These are phyloP conservation scores for Naegleria gruberi DNA, from an alignment of 208 protist genomes.

Conservation along the genomic window DNA sequence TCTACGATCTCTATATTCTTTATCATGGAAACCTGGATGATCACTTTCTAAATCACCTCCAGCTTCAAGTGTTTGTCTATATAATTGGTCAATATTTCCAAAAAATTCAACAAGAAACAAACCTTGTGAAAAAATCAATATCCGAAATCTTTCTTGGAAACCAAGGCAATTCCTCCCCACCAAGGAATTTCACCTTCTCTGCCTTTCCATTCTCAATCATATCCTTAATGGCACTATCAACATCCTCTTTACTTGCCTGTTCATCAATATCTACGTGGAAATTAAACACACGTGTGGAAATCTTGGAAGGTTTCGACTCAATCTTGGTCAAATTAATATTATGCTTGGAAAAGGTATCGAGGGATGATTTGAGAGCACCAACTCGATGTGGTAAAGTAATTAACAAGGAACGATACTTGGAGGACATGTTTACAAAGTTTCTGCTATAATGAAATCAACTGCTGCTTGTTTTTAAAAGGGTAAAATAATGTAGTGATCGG, in stretches of 20 bases:
- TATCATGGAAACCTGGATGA: constrained; percentile 87
- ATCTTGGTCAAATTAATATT: constrained; percentile 6
- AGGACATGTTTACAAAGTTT: too few species aligned
- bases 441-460: too few species aligned
- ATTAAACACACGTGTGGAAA: background rate
- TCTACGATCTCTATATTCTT: constrained; percentile 73
- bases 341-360: background rate
- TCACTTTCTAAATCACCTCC: constrained; percentile 74
- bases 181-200: background rate
- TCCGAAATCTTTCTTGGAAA: constrained; percentile 53
- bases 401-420: background rate
- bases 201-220: background rate
- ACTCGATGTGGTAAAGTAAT: background rate
- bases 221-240: background rate
- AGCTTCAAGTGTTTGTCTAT: constrained; percentile 44
- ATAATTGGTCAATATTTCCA: background rate
- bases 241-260: background rate
- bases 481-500: too few species aligned
- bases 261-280: background rate
- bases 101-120: too few species aligned
- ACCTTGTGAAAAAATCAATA: constrained; percentile 69
- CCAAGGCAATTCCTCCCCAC: constrained; percentile 12
- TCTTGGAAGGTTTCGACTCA: background rate
- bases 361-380: background rate
- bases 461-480: too few species aligned